A percentile compares a stretch with the other conserved stretches of the same genome.
Evolutionary conservation across 75 land plant genomes (phyloP).

Genomic region (Cunninghamia lanceolata): DNA sequence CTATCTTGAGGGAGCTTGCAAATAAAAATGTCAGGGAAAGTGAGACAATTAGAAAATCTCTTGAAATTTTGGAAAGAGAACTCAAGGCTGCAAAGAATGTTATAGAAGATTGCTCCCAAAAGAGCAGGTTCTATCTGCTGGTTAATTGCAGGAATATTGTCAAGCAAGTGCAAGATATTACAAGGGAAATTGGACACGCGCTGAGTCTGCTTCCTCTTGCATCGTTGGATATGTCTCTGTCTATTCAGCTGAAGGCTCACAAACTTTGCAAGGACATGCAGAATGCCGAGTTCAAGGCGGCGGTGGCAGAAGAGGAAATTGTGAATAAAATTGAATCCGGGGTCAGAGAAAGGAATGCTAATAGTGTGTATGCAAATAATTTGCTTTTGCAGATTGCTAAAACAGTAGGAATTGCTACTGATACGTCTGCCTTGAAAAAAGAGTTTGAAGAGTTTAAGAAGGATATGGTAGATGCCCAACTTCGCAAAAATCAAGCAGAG

Average conservation of each 20-base stretch:
- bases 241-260: constrained; percentile 26
- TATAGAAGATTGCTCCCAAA: constrained; percentile 35
- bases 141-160: constrained; percentile 46
- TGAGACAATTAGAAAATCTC: constrained; percentile 29
- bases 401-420: constrained; percentile 51
- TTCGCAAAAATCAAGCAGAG: constrained; percentile 59
- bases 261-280: constrained; percentile 46
- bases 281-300: constrained; percentile 47
- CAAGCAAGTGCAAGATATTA: constrained; percentile 41
- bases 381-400: constrained; percentile 57
- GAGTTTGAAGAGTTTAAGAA: constrained; percentile 51
- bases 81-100: constrained; percentile 36
- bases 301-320: constrained; percentile 55
- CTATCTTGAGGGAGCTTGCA: constrained; percentile 47
- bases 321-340: constrained; percentile 53
- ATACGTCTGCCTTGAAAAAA: constrained; percentile 34
- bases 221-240: constrained; percentile 38
- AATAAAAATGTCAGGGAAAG: constrained; percentile 23
- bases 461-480: constrained; percentile 53
- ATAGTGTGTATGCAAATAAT: constrained; percentile 52
- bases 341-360: constrained; percentile 46
- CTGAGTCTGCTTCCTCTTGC: constrained; percentile 59
- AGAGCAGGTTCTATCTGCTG: constrained; percentile 60
- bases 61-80: constrained; percentile 39
- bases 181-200: constrained; percentile 57